phyloP scores from a whole-genome alignment of 2,329 filamentous ascomycete genomes.

The Microcyclosporella mali region DNA sequence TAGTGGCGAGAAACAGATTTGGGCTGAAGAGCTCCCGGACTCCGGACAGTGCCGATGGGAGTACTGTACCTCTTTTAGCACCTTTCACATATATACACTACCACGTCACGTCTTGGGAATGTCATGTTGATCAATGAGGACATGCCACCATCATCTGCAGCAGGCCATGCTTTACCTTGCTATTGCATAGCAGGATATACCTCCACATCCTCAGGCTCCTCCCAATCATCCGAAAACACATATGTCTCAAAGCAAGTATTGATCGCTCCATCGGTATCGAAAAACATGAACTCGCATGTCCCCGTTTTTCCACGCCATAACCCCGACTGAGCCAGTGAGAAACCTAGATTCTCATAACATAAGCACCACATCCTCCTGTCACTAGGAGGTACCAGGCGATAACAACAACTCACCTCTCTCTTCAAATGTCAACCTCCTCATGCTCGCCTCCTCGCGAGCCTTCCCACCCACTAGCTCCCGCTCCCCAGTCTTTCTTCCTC shows the following conservation, averaged over 20 bases:
- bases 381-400: background rate
- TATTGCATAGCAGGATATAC: background rate
- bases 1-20: too few species aligned
- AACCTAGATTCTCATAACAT: background rate
- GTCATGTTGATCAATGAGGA: too few species aligned
- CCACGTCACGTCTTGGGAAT: too few species aligned
- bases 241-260: conserved; percentile 11
- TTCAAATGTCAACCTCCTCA: conserved; percentile 6
- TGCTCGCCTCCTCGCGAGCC: conserved; percentile 4
- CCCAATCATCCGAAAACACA: conserved; percentile 13
- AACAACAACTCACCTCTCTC: conserved; percentile 2
- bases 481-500: background rate
- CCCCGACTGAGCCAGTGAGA: conserved; percentile 4
- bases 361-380: background rate
- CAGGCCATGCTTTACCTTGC: too few species aligned
- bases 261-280: conserved; percentile 4
- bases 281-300: conserved; percentile 12
- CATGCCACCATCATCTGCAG: too few species aligned
- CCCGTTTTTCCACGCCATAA: conserved; percentile 9
- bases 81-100: too few species aligned
- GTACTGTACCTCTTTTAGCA: too few species aligned
- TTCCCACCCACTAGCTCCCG: background rate
- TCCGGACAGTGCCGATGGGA: too few species aligned
- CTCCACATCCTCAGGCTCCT: conserved; percentile 12
- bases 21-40: too few species aligned